These are phyloP conservation scores for Neurospora sp. DNA, from an alignment of 2,329 filamentous ascomycete species.

Conservation along the genomic window DNA sequence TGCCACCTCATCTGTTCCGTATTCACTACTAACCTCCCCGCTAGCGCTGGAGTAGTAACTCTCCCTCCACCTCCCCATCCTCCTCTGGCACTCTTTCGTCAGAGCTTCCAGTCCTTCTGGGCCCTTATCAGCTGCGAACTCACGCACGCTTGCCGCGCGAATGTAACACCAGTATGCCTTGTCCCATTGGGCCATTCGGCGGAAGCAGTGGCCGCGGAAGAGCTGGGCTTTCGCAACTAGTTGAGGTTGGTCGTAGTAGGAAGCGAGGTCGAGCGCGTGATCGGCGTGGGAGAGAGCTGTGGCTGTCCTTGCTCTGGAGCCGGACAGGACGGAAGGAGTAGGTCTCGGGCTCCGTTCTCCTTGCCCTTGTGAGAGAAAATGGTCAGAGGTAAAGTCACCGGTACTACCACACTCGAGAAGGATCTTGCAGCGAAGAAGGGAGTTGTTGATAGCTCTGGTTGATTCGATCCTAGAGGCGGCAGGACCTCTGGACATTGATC, in stretches of 20 bases:
- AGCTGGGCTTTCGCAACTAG: conserved; percentile 4
- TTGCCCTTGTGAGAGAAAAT: background rate
- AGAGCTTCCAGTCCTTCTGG: background rate
- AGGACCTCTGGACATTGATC: background rate
- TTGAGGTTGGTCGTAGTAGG: conserved; percentile 7
- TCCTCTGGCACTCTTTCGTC: background rate
- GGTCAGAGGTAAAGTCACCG: background rate
- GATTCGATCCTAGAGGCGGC: background rate
- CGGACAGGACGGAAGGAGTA: background rate
- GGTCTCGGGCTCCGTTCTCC: background rate
- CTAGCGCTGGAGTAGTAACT: background rate
- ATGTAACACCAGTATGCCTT: conserved; percentile 15
- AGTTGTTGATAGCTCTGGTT: background rate
- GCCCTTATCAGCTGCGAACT: conserved; percentile 1
- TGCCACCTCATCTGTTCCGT: background rate
- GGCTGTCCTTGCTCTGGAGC: background rate
- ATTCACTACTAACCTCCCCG: background rate
- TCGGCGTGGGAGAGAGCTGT: conserved; percentile 14
- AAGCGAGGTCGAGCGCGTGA: conserved; percentile 12
- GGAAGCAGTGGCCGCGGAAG: conserved; percentile 18
- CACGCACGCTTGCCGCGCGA: conserved; percentile 11
- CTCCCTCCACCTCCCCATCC: background rate
- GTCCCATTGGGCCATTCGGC: conserved; percentile 15
- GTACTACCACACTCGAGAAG: background rate
- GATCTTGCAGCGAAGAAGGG: background rate